phyloP scores from a whole-genome alignment of 2,329 filamentous ascomycete genomes.

The Dothidotthia symphoricarpi region DNA sequence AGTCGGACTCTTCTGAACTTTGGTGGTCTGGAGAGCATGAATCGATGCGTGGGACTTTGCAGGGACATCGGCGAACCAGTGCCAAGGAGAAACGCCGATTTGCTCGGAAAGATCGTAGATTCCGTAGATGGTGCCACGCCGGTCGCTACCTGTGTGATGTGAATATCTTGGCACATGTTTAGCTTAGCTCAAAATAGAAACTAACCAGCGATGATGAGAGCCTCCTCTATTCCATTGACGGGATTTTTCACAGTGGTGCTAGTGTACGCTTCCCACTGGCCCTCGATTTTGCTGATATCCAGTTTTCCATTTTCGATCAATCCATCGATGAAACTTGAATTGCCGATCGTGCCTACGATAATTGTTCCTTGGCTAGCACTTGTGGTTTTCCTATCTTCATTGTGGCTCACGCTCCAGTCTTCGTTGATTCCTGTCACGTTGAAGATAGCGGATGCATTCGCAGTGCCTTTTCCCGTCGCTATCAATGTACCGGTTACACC shows the following conservation, averaged over 20 bases:
- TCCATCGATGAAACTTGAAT: slow-evolving; percentile 60
- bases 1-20: slow-evolving; percentile 59
- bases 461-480: slow-evolving; percentile 54
- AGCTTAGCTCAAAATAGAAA: background rate
- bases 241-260: slow-evolving; percentile 60
- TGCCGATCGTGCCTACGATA: slow-evolving; percentile 67
- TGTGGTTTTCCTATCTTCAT: slow-evolving; percentile 5
- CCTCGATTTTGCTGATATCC: slow-evolving; percentile 57
- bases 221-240: slow-evolving; percentile 55
- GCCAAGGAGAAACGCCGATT: slow-evolving; percentile 70
- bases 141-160: slow-evolving; percentile 52
- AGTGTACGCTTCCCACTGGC: slow-evolving; percentile 68
- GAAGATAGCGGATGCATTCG: slow-evolving; percentile 45
- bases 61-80: slow-evolving; percentile 66
- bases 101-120: slow-evolving; percentile 71
- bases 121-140: slow-evolving; percentile 66
- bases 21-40: slow-evolving; percentile 55
- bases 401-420: slow-evolving; percentile 34
- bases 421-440: slow-evolving; percentile 42
- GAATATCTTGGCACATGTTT: slow-evolving; percentile 1
- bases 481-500: slow-evolving; percentile 59
- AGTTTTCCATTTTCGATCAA: slow-evolving; percentile 58
- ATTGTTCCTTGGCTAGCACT: slow-evolving; percentile 48
- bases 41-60: slow-evolving; percentile 53
- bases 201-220: slow-evolving; percentile 63